phyloP scores from a whole-genome alignment of 139 green algal species.

The Deuterostichococcus epilithicus region DNA sequence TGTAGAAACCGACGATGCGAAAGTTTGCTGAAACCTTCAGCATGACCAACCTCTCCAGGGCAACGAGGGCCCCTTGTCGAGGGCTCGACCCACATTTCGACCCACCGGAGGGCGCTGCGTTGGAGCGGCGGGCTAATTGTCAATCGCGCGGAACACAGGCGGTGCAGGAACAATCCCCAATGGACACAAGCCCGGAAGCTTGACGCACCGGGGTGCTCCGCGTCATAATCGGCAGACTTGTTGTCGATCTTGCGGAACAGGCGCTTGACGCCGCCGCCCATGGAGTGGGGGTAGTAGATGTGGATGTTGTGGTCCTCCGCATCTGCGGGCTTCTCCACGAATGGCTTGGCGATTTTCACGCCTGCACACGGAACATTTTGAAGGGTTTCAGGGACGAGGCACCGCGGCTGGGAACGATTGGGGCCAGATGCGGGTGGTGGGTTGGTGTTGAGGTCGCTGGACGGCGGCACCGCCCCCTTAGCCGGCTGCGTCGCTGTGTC shows the following conservation, averaged over 20 bases:
- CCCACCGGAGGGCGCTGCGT: too few species aligned
- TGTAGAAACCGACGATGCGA: not conserved
- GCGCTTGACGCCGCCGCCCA: slow-evolving; percentile 95
- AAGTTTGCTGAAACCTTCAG: slow-evolving; percentile 9
- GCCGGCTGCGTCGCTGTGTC: not conserved
- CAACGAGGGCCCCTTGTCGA: too few species aligned
- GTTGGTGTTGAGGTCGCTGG: too few species aligned
- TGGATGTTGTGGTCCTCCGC: slow-evolving; percentile 97
- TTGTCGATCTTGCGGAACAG: slow-evolving; percentile 95
- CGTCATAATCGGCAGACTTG: slow-evolving; percentile 77
- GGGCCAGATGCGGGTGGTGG: too few species aligned
- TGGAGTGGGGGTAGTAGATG: slow-evolving; percentile 97
- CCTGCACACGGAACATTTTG: slow-evolving; percentile 29
- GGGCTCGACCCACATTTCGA: too few species aligned
- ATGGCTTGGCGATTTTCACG: slow-evolving; percentile 89
- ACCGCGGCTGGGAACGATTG: not conserved
- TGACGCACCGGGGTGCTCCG: slow-evolving; percentile 55
- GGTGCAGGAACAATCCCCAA: too few species aligned
- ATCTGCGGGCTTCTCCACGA: slow-evolving; percentile 96
- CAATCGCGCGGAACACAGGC: too few species aligned
- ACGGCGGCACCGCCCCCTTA: too few species aligned
- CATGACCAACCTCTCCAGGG: too few species aligned
- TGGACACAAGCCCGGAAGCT: not conserved
- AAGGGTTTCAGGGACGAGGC: too few species aligned
- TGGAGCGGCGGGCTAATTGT: too few species aligned